Evolutionary conservation across 345 rosid species (phyloP).

Genomic region (Rhizophora mangle): DNA sequence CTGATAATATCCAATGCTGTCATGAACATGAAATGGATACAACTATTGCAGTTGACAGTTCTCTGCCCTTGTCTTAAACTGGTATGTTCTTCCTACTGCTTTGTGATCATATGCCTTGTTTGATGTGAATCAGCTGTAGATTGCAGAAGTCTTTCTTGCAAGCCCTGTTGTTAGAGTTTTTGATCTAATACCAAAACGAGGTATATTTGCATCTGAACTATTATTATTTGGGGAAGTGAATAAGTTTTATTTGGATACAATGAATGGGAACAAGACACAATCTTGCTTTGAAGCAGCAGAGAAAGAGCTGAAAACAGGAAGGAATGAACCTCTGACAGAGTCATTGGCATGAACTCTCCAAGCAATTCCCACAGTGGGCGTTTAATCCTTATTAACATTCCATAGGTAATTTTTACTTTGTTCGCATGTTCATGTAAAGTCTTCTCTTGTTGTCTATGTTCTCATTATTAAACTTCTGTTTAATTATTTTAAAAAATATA

Average conservation of each 20-base stretch:
- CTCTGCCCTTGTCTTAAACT: background rate
- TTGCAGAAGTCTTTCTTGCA: slow-evolving; percentile 21
- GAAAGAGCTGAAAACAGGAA: too few species aligned
- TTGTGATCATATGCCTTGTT: slow-evolving; percentile 25
- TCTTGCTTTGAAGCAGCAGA: too few species aligned
- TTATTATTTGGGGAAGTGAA: background rate
- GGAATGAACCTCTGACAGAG: too few species aligned
- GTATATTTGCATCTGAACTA: slow-evolving; percentile 8
- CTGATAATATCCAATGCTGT: background rate
- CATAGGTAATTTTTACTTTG: too few species aligned
- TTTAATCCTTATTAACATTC: too few species aligned
- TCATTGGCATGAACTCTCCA: too few species aligned
- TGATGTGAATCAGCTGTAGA: slow-evolving; percentile 24
- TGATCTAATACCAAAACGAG: slow-evolving; percentile 19
- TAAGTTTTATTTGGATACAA: background rate
- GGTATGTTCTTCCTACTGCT: slow-evolving; percentile 1
- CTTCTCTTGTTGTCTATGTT: too few species aligned
- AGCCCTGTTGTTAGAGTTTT: slow-evolving; percentile 21
- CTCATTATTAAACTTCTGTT: too few species aligned
- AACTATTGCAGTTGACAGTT: background rate
- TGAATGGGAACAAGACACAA: too few species aligned
- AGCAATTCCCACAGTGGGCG: too few species aligned
- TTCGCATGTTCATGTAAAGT: too few species aligned
- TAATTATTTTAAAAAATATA: too few species aligned
- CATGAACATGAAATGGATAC: background rate